phyloP scores from a whole-genome alignment of 257 asterid species.

The Salvia hispanica region DNA sequence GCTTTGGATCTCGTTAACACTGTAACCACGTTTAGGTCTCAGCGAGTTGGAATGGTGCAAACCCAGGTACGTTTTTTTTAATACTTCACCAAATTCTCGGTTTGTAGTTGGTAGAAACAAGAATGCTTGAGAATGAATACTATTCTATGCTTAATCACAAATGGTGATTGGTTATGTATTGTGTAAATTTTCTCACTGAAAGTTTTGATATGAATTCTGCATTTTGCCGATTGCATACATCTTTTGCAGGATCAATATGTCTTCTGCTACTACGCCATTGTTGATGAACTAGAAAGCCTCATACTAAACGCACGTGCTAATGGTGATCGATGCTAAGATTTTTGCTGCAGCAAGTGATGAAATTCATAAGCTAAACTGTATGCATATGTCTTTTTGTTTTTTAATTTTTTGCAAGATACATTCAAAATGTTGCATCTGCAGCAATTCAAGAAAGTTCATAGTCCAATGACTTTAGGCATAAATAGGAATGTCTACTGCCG shows the following conservation, averaged over 20 bases:
- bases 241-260: constrained; percentile 65
- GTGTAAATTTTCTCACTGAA: neutral
- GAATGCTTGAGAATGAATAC: too few relatives aligned
- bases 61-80: constrained; percentile 55
- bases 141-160: too few relatives aligned
- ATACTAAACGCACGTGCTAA: constrained; percentile 22
- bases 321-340: neutral
- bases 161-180: too few relatives aligned
- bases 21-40: constrained; percentile 66
- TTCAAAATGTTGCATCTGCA: too few relatives aligned
- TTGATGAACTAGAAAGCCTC: constrained; percentile 63
- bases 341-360: too few relatives aligned
- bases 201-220: neutral
- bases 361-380: too few relatives aligned
- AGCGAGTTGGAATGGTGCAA: constrained; percentile 91
- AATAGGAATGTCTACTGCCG: constrained; percentile 7
- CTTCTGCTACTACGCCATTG: constrained; percentile 65
- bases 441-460: neutral
- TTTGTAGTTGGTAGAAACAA: too few relatives aligned
- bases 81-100: neutral
- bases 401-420: too few relatives aligned
- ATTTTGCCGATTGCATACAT: too few relatives aligned
- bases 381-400: neutral
- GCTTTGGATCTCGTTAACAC: constrained; percentile 75
- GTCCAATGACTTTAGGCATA: neutral